Evolutionary conservation across 345 rosid species (phyloP).

Genomic region (Turritis glabra): DNA sequence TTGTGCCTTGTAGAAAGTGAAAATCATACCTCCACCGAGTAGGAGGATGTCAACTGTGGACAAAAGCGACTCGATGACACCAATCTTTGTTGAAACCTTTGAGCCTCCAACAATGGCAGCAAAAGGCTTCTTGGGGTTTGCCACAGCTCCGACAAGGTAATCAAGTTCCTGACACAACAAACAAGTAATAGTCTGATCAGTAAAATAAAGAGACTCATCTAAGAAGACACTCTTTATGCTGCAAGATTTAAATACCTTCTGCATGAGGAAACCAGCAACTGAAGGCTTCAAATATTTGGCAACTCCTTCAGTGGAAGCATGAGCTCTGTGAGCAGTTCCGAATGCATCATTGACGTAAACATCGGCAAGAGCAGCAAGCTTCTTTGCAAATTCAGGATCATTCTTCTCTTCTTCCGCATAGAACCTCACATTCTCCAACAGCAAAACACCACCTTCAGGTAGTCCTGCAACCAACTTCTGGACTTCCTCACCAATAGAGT

Average conservation of each 20-base stretch:
- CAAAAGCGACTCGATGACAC: conserved; percentile 88
- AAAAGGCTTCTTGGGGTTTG: conserved; percentile 89
- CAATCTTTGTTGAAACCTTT: conserved; percentile 93
- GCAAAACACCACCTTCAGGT: conserved; percentile 86
- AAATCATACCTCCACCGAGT: conserved; percentile 95
- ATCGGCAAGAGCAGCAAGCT: conserved; percentile 90
- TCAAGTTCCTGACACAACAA: conserved; percentile 67
- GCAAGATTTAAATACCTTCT: conserved; percentile 52
- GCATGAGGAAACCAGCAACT: conserved; percentile 95
- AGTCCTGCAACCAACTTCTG: conserved; percentile 79
- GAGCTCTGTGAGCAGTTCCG: conserved; percentile 97
- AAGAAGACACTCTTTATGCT: neutral
- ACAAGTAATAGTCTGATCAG: neutral
- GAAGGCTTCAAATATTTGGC: conserved; percentile 89
- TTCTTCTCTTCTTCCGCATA: conserved; percentile 96
- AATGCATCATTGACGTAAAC: conserved; percentile 95
- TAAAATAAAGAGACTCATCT: neutral
- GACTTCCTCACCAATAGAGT: conserved; percentile 90
- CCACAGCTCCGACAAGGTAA: conserved; percentile 92
- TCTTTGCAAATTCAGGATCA: conserved; percentile 88
- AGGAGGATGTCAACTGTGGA: conserved; percentile 67
- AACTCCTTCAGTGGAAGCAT: conserved; percentile 96
- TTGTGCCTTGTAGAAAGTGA: conserved; percentile 84
- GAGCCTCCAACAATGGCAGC: conserved; percentile 98
- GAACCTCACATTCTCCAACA: conserved; percentile 91